Percentiles rank a stretch among this genome's conserved stretches.
Conservation (phyloP, 2,329 filamentous ascomycete genomes). For the Paracoccidioides lutzii region DNA sequence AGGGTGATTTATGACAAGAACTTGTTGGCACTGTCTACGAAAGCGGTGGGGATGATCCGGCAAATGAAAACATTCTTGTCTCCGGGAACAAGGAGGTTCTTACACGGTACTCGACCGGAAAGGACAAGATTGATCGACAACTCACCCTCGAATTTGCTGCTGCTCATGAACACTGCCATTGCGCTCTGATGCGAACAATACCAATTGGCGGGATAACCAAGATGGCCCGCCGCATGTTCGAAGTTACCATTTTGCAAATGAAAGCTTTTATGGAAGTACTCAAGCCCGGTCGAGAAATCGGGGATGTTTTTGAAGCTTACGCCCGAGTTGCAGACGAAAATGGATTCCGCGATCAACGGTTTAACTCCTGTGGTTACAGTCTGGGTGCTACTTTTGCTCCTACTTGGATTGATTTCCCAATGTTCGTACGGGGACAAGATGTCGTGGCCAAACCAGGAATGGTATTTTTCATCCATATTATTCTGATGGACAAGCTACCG, state of each 20-base stretch:
- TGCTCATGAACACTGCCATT: conserved; percentile 24
- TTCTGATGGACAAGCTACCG: conserved; percentile 25
- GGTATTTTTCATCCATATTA: conserved; percentile 26
- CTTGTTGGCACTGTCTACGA: conserved; percentile 24
- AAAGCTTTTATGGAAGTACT: conserved; percentile 17
- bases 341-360: conserved; percentile 20
- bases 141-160: conserved; percentile 23
- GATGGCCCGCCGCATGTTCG: conserved; percentile 17
- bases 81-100: conserved; percentile 23
- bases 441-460: conserved; percentile 17
- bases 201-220: conserved; percentile 19
- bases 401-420: conserved; percentile 15
- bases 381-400: conserved; percentile 19
- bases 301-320: conserved; percentile 19
- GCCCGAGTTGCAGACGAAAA: conserved; percentile 21
- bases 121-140: conserved; percentile 21
- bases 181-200: conserved; percentile 23
- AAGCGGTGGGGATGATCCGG: conserved; percentile 25
- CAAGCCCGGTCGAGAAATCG: conserved; percentile 17
- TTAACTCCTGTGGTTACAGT: conserved; percentile 21
- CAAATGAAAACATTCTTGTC: conserved; percentile 25
- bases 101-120: conserved; percentile 22
- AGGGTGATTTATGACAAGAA: conserved; percentile 25
- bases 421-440: conserved; percentile 12
- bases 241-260: conserved; percentile 20